Base-by-base conservation (phyloP, 169 alveolate species). In the Eimeria sp. region DNA sequence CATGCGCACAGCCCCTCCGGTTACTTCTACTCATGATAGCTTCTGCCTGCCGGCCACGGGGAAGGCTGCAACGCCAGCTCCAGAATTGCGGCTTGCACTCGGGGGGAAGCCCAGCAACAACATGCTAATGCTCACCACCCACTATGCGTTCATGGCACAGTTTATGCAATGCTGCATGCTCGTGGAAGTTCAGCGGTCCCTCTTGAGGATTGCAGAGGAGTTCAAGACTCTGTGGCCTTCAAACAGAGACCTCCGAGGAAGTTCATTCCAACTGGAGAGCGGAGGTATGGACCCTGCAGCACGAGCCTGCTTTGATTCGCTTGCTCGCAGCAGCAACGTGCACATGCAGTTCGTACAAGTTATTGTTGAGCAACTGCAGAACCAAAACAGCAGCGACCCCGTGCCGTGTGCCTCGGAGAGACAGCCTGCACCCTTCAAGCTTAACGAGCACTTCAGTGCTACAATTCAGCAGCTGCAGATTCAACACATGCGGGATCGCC, bases 121-220 rank as follows among this genome's bases (percentile, higher is more conserved):
- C 66, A 58, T 93, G 76, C 94, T 93, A 76, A 88, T 68, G 68
- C 89, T 93, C 18, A 66, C 93, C 8, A 68, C 96, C 58, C 96
- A 93, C 80, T 93, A 93, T 72, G 68, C 93, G 46, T 93, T 93
- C 71, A 93, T 93, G 96, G 91, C 96, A 40, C 96, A 93, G 94
- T 93, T 93, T 94, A 93, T 93, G 96, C 96, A 93, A 85, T 93
- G 96, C 30, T 62, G 88, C 72, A 93, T 93, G 96, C 94, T 93
- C 18, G 83, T 93, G 72, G 96, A 93, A 82, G 94, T 93, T 37
- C 96, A 93, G 71, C 93, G 90, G 68, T 71, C 94, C 54, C 77
- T 93, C 25, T 62, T 93, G 64, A 71, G 89, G 66, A 68, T 87
- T 27, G 93, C 93, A 11, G 93, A 87, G 82, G 83, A 87, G 14